Evolutionary conservation across 2,329 filamentous ascomycete species (phyloP), one percentile per base, ranked within the genome.

Genomic region (Scortechinia acanthostroma): DNA sequence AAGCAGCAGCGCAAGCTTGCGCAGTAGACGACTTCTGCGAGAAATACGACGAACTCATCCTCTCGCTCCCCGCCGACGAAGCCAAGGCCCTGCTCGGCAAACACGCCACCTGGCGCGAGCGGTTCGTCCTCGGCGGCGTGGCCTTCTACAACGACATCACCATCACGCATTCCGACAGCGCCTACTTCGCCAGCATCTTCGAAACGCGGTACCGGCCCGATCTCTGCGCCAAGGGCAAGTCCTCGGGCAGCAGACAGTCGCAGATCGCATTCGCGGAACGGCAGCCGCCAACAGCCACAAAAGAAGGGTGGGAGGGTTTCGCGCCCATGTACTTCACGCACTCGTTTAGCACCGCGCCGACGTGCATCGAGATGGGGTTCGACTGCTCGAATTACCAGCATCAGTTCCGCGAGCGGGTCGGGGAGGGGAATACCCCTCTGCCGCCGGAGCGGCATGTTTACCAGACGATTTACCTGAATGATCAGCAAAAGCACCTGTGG

Each of bases 371-470:
- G 57, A 83, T 83, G 80, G 83, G 76, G 46, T 89, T 88, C 61
- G 83, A 89, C 59, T 86, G 81, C 63, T 83, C 80, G 28, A 86
- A 87, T 57, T 88, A 88, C 61, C 84, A 89, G 57, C 73, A 80
- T 40, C 84, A 88, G 55, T 84, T 89, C 50, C 77, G 78, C 1
- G 58, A 59, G 17, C 55, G 57, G 1, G 56, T 54, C 16, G 43
- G 48, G 6, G 28, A 51, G 1, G 33, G 54, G 0, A 47, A 47
- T 3, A 48, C 49, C 1, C 44, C 30, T 3, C 16, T 42, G 47
- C 45, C n/a, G 71, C 77, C 21, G 68, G 76, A 44, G 10, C 25
- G n/a, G n/a, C 82, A 86, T 53, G 74, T 88, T 15, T 88, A 86
- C 57, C 83, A 89, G 51, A 82, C 76, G 5, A 84, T 83, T 45